Percentiles rank a stretch among this genome's conserved stretches.
Conservation (phyloP, 2,329 filamentous ascomycete genomes). For the Magnaporthiopsis poae region DNA sequence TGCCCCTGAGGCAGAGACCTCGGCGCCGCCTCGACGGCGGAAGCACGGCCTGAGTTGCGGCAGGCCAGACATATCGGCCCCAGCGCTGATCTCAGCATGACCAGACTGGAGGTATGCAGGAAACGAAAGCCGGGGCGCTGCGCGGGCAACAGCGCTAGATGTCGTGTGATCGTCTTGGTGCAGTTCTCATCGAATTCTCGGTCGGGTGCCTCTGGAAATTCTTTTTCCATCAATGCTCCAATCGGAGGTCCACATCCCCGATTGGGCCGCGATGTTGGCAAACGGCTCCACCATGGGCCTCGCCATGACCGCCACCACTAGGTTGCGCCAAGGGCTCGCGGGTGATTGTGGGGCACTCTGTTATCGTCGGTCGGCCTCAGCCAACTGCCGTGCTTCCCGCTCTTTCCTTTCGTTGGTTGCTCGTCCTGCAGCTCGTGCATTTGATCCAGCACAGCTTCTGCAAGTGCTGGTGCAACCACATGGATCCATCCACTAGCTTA, state of each 20-base stretch:
- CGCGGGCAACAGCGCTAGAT: neutral
- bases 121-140: neutral
- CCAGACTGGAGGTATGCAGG: neutral
- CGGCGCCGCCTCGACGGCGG: neutral
- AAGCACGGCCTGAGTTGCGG: slow-evolving; percentile 6
- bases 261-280: neutral
- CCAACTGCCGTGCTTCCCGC: too few relatives aligned
- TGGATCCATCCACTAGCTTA: too few relatives aligned
- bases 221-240: neutral
- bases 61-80: slow-evolving; percentile 14
- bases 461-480: too few relatives aligned
- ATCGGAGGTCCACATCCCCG: neutral
- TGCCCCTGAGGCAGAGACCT: neutral
- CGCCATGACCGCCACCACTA: too few relatives aligned
- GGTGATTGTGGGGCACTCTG: too few relatives aligned
- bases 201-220: neutral
- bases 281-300: too few relatives aligned
- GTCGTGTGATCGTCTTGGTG: neutral
- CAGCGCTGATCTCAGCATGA: slow-evolving; percentile 13
- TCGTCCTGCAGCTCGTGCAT: too few relatives aligned
- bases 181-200: neutral
- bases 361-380: too few relatives aligned
- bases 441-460: too few relatives aligned
- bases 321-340: too few relatives aligned
- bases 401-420: too few relatives aligned